These are phyloP conservation scores for Alternaria brassicicola DNA, from an alignment of 2,329 filamentous ascomycete species.

Conservation along the genomic window DNA sequence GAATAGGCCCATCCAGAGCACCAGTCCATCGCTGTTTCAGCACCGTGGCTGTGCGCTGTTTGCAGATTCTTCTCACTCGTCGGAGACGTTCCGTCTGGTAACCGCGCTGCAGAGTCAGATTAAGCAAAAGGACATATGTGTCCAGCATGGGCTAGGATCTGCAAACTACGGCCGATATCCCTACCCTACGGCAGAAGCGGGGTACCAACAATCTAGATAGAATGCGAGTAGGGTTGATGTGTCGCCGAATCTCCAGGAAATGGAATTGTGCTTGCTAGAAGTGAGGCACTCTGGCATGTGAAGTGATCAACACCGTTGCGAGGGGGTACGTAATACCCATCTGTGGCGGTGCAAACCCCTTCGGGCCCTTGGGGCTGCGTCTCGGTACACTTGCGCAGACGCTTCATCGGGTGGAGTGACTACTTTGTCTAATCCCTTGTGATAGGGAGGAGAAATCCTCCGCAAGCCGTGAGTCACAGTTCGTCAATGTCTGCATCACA, in stretches of 20 bases:
- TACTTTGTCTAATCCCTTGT: neutral
- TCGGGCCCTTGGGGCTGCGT: neutral
- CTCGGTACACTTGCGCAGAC: slow-evolving; percentile 10
- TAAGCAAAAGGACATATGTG: neutral
- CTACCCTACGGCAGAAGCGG: slow-evolving; percentile 5
- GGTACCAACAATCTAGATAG: slow-evolving; percentile 9
- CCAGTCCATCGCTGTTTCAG: neutral
- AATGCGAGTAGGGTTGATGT: neutral
- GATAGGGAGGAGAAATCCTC: neutral
- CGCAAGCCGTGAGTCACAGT: slow-evolving; percentile 4
- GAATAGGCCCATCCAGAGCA: slow-evolving; percentile 3
- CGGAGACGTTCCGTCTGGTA: slow-evolving; percentile 13
- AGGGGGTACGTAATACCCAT: slow-evolving; percentile 4
- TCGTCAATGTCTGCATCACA: slow-evolving; percentile 1
- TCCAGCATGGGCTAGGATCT: slow-evolving; percentile 7
- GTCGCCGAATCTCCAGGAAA: slow-evolving; percentile 2
- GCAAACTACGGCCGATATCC: slow-evolving; percentile 9
- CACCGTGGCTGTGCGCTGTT: neutral
- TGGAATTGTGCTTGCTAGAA: neutral
- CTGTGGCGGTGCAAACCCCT: slow-evolving; percentile 12
- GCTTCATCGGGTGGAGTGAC: neutral
- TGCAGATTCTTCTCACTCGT: neutral
- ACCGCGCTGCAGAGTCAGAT: neutral
- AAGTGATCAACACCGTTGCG: slow-evolving; percentile 1
- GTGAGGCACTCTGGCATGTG: slow-evolving; percentile 7